Conservation (phyloP, 2,329 filamentous ascomycete species). For the Sphaerulina musiva region DNA sequence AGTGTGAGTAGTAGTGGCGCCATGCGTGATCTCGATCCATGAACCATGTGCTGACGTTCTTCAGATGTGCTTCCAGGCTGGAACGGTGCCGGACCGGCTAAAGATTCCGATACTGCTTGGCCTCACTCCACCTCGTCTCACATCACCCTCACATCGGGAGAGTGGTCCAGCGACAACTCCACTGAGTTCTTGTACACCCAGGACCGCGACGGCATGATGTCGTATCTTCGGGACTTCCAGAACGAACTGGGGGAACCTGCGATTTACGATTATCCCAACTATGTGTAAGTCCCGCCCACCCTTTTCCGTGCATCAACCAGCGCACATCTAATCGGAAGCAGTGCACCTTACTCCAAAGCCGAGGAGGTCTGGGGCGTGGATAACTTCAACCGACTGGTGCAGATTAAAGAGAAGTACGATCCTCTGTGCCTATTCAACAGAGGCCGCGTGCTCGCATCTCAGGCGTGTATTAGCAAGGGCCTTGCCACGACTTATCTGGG, state of each 20-base stretch:
- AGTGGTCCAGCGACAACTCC: too few relatives aligned
- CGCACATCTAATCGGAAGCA: neutral
- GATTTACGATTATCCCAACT: conserved; percentile 3
- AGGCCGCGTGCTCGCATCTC: neutral
- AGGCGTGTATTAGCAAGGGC: neutral
- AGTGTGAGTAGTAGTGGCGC: too few relatives aligned
- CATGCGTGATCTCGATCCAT: too few relatives aligned
- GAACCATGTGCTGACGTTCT: too few relatives aligned
- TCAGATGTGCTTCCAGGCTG: too few relatives aligned
- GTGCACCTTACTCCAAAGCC: neutral
- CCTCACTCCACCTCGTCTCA: too few relatives aligned
- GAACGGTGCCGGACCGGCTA: too few relatives aligned
- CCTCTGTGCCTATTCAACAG: neutral
- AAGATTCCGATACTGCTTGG: too few relatives aligned
- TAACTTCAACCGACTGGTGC: conserved; percentile 1
- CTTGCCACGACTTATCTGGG: neutral
- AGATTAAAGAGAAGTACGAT: conserved; percentile 2
- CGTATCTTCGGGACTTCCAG: conserved; percentile 1
- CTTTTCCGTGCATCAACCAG: neutral
- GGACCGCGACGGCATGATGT: neutral
- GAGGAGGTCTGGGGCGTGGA: conserved; percentile 1
- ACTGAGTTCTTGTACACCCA: too few relatives aligned
- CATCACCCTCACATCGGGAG: too few relatives aligned
- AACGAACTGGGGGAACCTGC: neutral
- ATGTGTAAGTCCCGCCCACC: neutral